Evolutionary conservation across 2,329 filamentous ascomycete genomes (phyloP).

Genomic region (Davidsoniella australis): DNA sequence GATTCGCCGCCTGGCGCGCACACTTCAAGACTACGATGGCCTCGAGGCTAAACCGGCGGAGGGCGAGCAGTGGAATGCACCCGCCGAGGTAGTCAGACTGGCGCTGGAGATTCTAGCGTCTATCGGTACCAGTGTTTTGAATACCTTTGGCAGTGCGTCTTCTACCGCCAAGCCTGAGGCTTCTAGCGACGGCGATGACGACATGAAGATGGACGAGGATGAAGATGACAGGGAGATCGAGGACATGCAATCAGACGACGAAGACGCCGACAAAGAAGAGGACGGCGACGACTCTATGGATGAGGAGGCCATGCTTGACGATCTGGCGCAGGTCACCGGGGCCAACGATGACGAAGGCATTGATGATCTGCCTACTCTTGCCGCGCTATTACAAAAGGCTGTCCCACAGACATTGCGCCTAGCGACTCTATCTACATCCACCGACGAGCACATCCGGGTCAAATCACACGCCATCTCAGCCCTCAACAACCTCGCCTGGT

Average conservation of each 20-base stretch:
- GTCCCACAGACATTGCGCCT: constrained; percentile 33
- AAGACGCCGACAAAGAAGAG: constrained; percentile 22
- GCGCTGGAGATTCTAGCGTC: constrained; percentile 47
- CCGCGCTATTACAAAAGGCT: constrained; percentile 27
- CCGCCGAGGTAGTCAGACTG: constrained; percentile 31
- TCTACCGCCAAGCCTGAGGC: background rate
- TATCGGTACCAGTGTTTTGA: constrained; percentile 42
- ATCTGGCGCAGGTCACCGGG: constrained; percentile 48
- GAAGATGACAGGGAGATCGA: constrained; percentile 19
- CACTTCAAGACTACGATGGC: constrained; percentile 20
- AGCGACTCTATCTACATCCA: constrained; percentile 23
- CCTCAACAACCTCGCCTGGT: constrained; percentile 53
- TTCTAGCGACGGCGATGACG: constrained; percentile 21
- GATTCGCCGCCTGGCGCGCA: constrained; percentile 27
- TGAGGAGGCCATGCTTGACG: constrained; percentile 39
- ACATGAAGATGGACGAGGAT: constrained; percentile 19
- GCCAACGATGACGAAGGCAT: constrained; percentile 23
- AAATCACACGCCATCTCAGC: constrained; percentile 39
- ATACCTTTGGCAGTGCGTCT: constrained; percentile 23
- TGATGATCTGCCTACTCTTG: constrained; percentile 37
- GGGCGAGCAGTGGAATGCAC: constrained; percentile 20
- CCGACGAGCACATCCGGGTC: constrained; percentile 27
- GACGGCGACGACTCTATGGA: constrained; percentile 36
- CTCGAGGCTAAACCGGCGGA: constrained; percentile 7
- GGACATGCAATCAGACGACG: constrained; percentile 14